These are phyloP conservation scores for Suhomyces faveliae DNA, from an alignment of 805 yeast species.

Conservation along the genomic window DNA sequence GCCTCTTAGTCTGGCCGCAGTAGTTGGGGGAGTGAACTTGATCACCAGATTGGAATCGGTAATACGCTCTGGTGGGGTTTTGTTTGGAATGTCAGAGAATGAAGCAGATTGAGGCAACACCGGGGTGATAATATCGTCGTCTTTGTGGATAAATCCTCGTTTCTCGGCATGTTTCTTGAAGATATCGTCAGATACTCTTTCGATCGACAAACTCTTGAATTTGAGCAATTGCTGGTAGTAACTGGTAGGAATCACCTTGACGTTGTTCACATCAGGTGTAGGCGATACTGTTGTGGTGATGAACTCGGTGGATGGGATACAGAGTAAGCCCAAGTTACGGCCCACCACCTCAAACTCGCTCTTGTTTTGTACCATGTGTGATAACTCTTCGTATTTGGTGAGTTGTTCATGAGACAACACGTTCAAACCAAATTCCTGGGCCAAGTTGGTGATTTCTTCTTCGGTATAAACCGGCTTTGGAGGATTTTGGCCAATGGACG, in stretches of 20 bases:
- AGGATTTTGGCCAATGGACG: conserved; percentile 16
- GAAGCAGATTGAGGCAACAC: conserved; percentile 19
- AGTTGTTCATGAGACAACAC: conserved; percentile 34
- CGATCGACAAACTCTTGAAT: conserved; percentile 43
- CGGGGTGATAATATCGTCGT: conserved; percentile 20
- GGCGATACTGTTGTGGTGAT: conserved; percentile 61
- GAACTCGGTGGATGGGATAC: conserved; percentile 58
- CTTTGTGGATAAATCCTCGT: conserved; percentile 45
- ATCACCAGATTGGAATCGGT: conserved; percentile 18
- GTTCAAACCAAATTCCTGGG: conserved; percentile 41
- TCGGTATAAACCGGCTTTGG: conserved; percentile 13
- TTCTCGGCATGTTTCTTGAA: conserved; percentile 46
- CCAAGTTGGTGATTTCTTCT: conserved; percentile 23
- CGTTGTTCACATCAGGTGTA: conserved; percentile 52
- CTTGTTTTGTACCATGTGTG: conserved; percentile 12
- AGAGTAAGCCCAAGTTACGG: conserved; percentile 40
- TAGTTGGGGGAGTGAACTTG: conserved; percentile 23
- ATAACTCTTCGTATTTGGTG: conserved; percentile 19
- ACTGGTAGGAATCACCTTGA: conserved; percentile 61
- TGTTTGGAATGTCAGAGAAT: conserved; percentile 10
- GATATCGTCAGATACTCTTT: conserved; percentile 44
- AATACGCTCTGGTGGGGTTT: conserved; percentile 17
- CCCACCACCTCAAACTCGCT: conserved; percentile 16
- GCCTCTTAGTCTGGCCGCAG: conserved; percentile 10
- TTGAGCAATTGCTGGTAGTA: conserved; percentile 55